Evolutionary conservation across 768 basidiomycete genomes (phyloP).

Genomic region (Terana coerulea): DNA sequence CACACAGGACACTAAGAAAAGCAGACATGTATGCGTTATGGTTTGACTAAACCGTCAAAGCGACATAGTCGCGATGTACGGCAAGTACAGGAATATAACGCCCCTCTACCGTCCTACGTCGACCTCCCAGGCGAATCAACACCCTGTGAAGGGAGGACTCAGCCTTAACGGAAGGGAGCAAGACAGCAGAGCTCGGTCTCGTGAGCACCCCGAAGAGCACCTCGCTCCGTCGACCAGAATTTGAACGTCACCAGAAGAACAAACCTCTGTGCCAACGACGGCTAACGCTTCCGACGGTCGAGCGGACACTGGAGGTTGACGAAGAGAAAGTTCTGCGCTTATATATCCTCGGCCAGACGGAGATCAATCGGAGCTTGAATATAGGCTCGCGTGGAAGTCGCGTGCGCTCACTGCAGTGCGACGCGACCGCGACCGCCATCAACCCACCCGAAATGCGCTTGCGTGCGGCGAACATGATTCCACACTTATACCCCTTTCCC

Average conservation of each 20-base stretch:
- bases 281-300: conserved; percentile 68
- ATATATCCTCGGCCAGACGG: conserved; percentile 23
- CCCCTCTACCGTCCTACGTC: conserved; percentile 43
- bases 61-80: conserved; percentile 75
- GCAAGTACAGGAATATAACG: conserved; percentile 84
- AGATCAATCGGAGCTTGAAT: conserved; percentile 16
- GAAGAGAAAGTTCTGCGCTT: conserved; percentile 23
- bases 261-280: conserved; percentile 40
- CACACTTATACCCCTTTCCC: no score
- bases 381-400: not conserved
- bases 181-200: conserved; percentile 37
- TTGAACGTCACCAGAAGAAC: conserved; percentile 57
- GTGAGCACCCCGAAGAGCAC: conserved; percentile 49
- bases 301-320: conserved; percentile 54
- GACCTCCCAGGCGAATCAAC: conserved; percentile 53
- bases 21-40: conserved; percentile 63
- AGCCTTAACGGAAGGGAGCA: conserved; percentile 36
- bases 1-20: not conserved
- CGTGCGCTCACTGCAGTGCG: conserved; percentile 3
- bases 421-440: no score
- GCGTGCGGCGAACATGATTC: no score
- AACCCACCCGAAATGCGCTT: no score
- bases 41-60: conserved; percentile 81
- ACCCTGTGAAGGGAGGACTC: conserved; percentile 47
- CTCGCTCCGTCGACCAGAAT: conserved; percentile 81